Conservation (phyloP, 345 rosid species). For the rapeseed (Brassica napus) region DNA sequence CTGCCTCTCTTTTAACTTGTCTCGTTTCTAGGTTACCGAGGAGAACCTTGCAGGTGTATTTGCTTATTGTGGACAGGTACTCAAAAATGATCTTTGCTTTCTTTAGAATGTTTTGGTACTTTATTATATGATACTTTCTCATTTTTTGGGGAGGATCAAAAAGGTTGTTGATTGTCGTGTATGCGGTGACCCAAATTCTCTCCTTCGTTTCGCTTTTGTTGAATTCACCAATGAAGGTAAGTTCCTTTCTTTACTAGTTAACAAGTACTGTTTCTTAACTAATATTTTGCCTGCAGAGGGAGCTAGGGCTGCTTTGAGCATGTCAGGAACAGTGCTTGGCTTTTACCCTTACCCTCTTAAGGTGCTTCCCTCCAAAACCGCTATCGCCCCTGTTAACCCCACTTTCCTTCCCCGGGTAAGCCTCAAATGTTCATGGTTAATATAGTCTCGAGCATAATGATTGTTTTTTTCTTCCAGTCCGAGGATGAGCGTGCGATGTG, state of each 20-base stretch:
- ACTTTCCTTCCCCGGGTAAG: constrained; percentile 90
- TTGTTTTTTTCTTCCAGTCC: constrained; percentile 52
- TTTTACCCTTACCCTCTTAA: constrained; percentile 91
- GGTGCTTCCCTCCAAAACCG: constrained; percentile 98
- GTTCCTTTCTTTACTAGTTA: constrained; percentile 13
- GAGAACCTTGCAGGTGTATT: constrained; percentile 95
- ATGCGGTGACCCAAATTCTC: constrained; percentile 94
- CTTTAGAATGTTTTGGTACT: background rate
- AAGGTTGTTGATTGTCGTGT: constrained; percentile 97
- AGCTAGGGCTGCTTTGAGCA: constrained; percentile 80
- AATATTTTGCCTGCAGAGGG: constrained; percentile 57
- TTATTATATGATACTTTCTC: no score
- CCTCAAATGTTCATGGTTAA: constrained; percentile 22
- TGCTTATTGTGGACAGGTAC: constrained; percentile 80
- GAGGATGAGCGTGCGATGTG: constrained; percentile 99
- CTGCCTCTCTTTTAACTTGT: constrained; percentile 11
- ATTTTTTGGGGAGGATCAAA: background rate
- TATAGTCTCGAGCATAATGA: background rate
- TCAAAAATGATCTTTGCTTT: constrained; percentile 19
- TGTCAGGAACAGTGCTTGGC: constrained; percentile 92
- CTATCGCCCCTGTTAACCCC: constrained; percentile 99
- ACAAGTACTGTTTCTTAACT: constrained; percentile 5
- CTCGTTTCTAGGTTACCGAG: constrained; percentile 75
- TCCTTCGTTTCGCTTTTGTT: constrained; percentile 91
- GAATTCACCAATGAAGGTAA: constrained; percentile 94